Conservation (phyloP, 2,329 filamentous ascomycete species). For the Penicillium sp. region DNA sequence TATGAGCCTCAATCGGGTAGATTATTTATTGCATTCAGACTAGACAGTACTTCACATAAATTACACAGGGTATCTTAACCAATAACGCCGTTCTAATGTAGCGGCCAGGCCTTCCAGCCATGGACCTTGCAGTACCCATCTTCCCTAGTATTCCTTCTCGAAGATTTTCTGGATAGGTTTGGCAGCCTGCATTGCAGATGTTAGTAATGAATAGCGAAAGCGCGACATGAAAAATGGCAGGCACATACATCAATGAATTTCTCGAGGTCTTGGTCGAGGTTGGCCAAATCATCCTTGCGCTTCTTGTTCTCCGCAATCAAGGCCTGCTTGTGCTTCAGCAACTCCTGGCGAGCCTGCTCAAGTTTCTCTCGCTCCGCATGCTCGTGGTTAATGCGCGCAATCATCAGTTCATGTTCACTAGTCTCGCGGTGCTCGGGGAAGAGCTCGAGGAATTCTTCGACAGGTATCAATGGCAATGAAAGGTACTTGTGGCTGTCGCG, state of each 20-base stretch:
- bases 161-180: slow-evolving; percentile 86
- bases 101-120: slow-evolving; percentile 5
- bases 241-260: slow-evolving; percentile 80
- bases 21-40: not conserved
- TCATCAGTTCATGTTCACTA: slow-evolving; percentile 79
- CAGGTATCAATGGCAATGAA: slow-evolving; percentile 77
- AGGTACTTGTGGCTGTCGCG: slow-evolving; percentile 69
- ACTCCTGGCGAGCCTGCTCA: slow-evolving; percentile 77
- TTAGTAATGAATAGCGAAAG: not conserved
- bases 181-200: slow-evolving; percentile 59
- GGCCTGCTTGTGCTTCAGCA: slow-evolving; percentile 70
- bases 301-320: slow-evolving; percentile 80
- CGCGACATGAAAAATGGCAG: not conserved
- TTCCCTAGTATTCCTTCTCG: slow-evolving; percentile 63
- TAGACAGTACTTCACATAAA: slow-evolving; percentile 1
- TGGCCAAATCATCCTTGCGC: slow-evolving; percentile 88
- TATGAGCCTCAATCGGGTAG: not conserved
- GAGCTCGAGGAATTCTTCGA: slow-evolving; percentile 74
- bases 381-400: slow-evolving; percentile 88
- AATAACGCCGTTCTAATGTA: slow-evolving; percentile 25
- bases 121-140: slow-evolving; percentile 3
- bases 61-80: slow-evolving; percentile 27
- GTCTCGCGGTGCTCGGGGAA: slow-evolving; percentile 72
- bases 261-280: slow-evolving; percentile 86
- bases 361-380: slow-evolving; percentile 77